phyloP scores from a whole-genome alignment of 2,329 filamentous ascomycete genomes.

The Coleophoma cylindrospora region DNA sequence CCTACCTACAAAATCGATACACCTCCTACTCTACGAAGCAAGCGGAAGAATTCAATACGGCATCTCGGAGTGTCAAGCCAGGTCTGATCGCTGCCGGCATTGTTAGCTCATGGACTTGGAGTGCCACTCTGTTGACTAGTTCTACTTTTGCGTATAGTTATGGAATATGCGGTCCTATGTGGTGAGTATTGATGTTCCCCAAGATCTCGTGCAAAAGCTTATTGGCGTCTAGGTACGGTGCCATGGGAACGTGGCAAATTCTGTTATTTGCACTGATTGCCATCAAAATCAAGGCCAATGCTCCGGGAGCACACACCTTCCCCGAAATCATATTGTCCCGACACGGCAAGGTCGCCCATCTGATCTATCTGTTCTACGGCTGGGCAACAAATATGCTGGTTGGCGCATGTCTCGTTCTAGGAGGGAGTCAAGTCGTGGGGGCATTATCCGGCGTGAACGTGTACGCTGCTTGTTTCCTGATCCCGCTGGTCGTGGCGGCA shows the following conservation, averaged over 20 bases:
- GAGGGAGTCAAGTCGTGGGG: slow-evolving; percentile 31
- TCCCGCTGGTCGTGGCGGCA: slow-evolving; percentile 31
- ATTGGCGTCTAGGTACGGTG: slow-evolving; percentile 23
- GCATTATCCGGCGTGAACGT: slow-evolving; percentile 36
- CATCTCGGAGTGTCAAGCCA: slow-evolving; percentile 11
- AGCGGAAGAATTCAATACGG: slow-evolving; percentile 28
- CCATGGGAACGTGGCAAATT: slow-evolving; percentile 33
- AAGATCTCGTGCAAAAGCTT: too few relatives aligned
- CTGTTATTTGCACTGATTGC: slow-evolving; percentile 35
- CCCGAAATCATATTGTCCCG: slow-evolving; percentile 34
- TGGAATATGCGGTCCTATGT: slow-evolving; percentile 35
- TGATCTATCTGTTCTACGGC: slow-evolving; percentile 34
- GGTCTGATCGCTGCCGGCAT: slow-evolving; percentile 14
- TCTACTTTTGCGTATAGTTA: slow-evolving; percentile 36
- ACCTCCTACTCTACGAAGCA: slow-evolving; percentile 32
- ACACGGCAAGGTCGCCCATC: slow-evolving; percentile 31
- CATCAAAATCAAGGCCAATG: slow-evolving; percentile 35
- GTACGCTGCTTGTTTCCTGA: slow-evolving; percentile 34
- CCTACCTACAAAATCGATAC: slow-evolving; percentile 36
- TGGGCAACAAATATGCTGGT: slow-evolving; percentile 36
- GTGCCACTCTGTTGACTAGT: slow-evolving; percentile 36
- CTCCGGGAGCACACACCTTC: slow-evolving; percentile 35
- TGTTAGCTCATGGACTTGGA: slow-evolving; percentile 44
- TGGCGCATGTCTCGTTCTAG: slow-evolving; percentile 32
- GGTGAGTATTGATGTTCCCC: slow-evolving; percentile 12